Conservation (phyloP, 768 basidiomycete genomes). For the Boletus reticuloceps region DNA sequence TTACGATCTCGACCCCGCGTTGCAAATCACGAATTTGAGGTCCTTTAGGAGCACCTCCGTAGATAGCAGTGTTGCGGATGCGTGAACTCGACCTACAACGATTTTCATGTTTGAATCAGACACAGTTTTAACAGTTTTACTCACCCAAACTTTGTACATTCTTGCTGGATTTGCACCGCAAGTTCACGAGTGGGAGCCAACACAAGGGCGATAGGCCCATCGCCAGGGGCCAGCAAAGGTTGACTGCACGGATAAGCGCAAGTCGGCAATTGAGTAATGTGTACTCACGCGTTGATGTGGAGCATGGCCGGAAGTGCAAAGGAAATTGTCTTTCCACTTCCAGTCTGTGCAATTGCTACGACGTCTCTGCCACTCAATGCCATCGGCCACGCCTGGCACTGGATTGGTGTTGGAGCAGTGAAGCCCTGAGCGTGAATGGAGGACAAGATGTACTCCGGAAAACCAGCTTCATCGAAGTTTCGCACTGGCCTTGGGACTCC, state of each 20-base stretch:
- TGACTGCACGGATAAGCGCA: constrained; percentile 50
- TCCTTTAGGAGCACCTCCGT: constrained; percentile 98
- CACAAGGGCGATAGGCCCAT: constrained; percentile 96
- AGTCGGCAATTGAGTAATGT: background rate
- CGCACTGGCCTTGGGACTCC: constrained; percentile 86
- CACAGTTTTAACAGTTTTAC: constrained; percentile 16
- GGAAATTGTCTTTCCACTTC: constrained; percentile 97
- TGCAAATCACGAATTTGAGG: constrained; percentile 97
- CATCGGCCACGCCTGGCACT: constrained; percentile 99
- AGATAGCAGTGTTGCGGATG: constrained; percentile 98
- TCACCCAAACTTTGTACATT: constrained; percentile 97
- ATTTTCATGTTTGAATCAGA: constrained; percentile 4
- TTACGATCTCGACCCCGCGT: constrained; percentile 95
- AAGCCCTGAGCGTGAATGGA: constrained; percentile 96
- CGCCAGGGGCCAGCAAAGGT: constrained; percentile 88
- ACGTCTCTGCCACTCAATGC: constrained; percentile 92
- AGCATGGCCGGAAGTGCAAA: constrained; percentile 99
- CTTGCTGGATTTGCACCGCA: constrained; percentile 98
- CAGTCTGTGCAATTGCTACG: constrained; percentile 96
- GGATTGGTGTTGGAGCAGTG: constrained; percentile 86
- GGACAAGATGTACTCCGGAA: constrained; percentile 93
- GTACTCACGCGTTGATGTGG: constrained; percentile 94
- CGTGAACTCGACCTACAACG: constrained; percentile 73
- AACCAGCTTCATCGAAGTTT: constrained; percentile 91
- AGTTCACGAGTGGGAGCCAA: constrained; percentile 98